A percentile compares a stretch with the other conserved stretches of the same genome.
Conservation (phyloP, 1,284 basidiomycete genomes). For the Cystobasidium slooffiae region DNA sequence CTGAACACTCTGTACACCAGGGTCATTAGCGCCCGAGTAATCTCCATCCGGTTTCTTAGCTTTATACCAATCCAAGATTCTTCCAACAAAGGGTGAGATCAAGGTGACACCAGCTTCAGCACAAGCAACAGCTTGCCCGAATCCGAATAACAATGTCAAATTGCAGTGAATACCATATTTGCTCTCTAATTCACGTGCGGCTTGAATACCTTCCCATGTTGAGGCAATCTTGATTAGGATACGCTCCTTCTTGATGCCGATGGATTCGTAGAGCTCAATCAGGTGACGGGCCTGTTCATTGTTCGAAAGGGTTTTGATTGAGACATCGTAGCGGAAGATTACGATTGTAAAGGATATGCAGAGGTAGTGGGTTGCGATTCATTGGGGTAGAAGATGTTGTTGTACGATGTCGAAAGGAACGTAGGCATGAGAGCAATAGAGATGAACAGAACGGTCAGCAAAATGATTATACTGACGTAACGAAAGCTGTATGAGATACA, state of each 20-base stretch:
- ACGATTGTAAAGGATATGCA: conserved; percentile 27
- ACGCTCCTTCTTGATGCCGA: conserved; percentile 90
- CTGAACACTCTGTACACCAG: conserved; percentile 95
- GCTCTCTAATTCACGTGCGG: conserved; percentile 90
- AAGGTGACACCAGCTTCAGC: conserved; percentile 97
- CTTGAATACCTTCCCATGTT: conserved; percentile 99
- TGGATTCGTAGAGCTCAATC: conserved; percentile 88
- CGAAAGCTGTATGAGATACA: not conserved
- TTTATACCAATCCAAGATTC: conserved; percentile 98
- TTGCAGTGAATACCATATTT: conserved; percentile 96
- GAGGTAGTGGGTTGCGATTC: not conserved
- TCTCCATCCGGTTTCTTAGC: conserved; percentile 75
- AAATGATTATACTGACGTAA: no score
- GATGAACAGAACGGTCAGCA: not conserved
- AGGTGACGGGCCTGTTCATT: conserved; percentile 79
- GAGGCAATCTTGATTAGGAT: conserved; percentile 98
- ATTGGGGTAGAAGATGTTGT: not conserved
- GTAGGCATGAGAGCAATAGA: not conserved
- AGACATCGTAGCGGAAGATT: conserved; percentile 44
- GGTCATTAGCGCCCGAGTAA: conserved; percentile 87
- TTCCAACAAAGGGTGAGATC: conserved; percentile 97
- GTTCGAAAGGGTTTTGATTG: no score
- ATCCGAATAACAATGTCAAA: conserved; percentile 97
- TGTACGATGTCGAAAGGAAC: not conserved
- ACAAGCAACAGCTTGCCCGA: conserved; percentile 96